Conservation (phyloP, 345 rosid species). For the Jatropha curcas region DNA sequence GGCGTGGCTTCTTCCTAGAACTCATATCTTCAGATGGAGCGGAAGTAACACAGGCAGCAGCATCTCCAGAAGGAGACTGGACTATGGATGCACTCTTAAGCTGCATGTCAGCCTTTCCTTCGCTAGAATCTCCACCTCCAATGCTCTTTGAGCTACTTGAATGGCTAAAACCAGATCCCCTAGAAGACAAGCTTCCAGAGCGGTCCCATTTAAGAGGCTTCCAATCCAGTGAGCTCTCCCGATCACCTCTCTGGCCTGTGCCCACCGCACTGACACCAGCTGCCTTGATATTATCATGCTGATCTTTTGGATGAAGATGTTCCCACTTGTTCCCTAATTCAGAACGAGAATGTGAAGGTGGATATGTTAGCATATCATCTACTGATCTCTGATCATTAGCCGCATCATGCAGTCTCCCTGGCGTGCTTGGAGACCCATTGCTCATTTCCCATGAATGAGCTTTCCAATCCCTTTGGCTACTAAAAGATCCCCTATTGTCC, state of each 20-base stretch:
- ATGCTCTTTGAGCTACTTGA: conserved; percentile 83
- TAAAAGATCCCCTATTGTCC: conserved; percentile 62
- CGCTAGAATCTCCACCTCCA: conserved; percentile 65
- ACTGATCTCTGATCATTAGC: conserved; percentile 57
- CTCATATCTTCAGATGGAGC: conserved; percentile 53
- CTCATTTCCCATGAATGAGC: conserved; percentile 60
- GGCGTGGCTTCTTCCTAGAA: conserved; percentile 87
- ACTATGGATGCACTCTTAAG: conserved; percentile 44
- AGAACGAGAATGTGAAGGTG: conserved; percentile 42
- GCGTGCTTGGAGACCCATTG: conserved; percentile 56
- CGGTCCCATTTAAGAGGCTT: conserved; percentile 74
- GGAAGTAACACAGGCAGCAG: conserved; percentile 53
- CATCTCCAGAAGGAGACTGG: conserved; percentile 69
- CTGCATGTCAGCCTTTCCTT: conserved; percentile 51
- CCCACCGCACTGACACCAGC: conserved; percentile 46
- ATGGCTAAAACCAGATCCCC: conserved; percentile 81
- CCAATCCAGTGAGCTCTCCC: conserved; percentile 65
- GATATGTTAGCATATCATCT: conserved; percentile 47
- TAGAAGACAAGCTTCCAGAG: conserved; percentile 75
- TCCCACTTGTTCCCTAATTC: conserved; percentile 50
- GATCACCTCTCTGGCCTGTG: conserved; percentile 47
- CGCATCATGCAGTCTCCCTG: conserved; percentile 57
- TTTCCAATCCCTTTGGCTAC: conserved; percentile 73
- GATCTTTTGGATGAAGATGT: conserved; percentile 53
- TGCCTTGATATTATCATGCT: conserved; percentile 44